Conservation (phyloP, 2,329 filamentous ascomycete genomes). For the Ceratocystis huliohia region DNA sequence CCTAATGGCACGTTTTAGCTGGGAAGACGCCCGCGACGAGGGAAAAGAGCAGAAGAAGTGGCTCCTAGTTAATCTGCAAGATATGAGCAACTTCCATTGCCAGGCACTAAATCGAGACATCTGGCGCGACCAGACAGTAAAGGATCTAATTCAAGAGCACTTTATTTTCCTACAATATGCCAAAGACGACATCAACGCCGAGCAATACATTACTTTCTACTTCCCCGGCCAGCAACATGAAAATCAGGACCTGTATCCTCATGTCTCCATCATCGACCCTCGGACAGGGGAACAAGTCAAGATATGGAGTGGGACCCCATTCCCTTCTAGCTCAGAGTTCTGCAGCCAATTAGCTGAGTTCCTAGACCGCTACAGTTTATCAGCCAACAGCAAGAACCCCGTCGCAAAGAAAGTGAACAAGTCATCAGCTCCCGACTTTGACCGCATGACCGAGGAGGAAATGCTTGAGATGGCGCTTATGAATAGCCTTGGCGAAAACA, state of each 20-base stretch:
- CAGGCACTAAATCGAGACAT: constrained; percentile 88
- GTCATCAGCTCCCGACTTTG: constrained; percentile 44
- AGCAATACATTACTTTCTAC: constrained; percentile 83
- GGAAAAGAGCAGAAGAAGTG: constrained; percentile 86
- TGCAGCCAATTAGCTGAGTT: constrained; percentile 89
- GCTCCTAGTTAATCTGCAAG: constrained; percentile 91
- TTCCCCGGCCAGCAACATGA: constrained; percentile 59
- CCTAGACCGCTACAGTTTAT: constrained; percentile 89
- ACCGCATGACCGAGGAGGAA: constrained; percentile 89
- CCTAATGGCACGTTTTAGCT: constrained; percentile 66
- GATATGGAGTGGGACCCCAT: constrained; percentile 77
- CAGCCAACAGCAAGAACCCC: constrained; percentile 79
- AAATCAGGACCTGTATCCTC: constrained; percentile 79
- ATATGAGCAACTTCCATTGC: constrained; percentile 85
- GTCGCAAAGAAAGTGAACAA: constrained; percentile 57
- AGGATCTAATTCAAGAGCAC: constrained; percentile 72
- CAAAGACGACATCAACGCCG: constrained; percentile 66
- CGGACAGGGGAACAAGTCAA: constrained; percentile 96
- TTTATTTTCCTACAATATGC: constrained; percentile 94
- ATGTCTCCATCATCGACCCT: constrained; percentile 91
- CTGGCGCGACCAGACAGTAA: constrained; percentile 77
- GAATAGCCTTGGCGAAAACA: constrained; percentile 57
- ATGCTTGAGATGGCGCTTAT: constrained; percentile 90
- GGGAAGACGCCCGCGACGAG: constrained; percentile 71
- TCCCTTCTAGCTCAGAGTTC: constrained; percentile 65